Evolutionary conservation across 1,139 yeast genomes (phyloP), one percentile per base, ranked within the genome.

Genomic region (Trichomonascaceae sp.): DNA sequence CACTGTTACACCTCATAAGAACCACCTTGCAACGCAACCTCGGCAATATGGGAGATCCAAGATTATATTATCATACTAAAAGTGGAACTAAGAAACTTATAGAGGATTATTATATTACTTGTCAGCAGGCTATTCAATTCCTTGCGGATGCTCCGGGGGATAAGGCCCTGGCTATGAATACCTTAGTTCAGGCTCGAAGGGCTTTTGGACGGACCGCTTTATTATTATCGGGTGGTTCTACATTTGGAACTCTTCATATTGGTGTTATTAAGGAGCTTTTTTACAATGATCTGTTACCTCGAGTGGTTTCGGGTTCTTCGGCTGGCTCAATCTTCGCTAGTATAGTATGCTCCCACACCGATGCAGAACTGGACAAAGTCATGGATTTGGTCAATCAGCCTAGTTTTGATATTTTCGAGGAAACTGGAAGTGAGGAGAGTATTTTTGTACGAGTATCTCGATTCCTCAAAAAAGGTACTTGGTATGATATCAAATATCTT

Each of bases 261-360:
- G 99, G 99, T 0, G 97, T 93, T 0, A 74, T 91, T 53, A 82
- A 90, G 6, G 87, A 95, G 7, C 75, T 93, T 45, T 72, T 85
- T 50, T 95, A 87, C 61, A 79, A 81, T 49, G 83, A 85, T 53
- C 74, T 91, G 39, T 73, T 93, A 45, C 99, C 99, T 0, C 77
- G 90, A 50, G 88, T 93, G 50, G 82, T 93, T n/a, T 86, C 96
- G 52, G 99, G 99, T 0, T 86, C 96, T 10, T 88, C 96, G 13
- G 96, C 98, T 0, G 99, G 99, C 17, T 90, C 97, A 0, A 91
- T 93, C 53, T 85, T 95, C 55, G 98, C 99, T 12, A 82, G 96
- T 54, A 82, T 91, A 17, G 74, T 93, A 51, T 89, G 96, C 64
- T 85, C 87, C 18, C 89, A 87, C 65, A 81, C 84, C 13, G 85